A percentile compares a stretch with the other conserved stretches of the same genome.
Conservation (phyloP, 2,329 filamentous ascomycete species). For the Aspergillus alliaceus region DNA sequence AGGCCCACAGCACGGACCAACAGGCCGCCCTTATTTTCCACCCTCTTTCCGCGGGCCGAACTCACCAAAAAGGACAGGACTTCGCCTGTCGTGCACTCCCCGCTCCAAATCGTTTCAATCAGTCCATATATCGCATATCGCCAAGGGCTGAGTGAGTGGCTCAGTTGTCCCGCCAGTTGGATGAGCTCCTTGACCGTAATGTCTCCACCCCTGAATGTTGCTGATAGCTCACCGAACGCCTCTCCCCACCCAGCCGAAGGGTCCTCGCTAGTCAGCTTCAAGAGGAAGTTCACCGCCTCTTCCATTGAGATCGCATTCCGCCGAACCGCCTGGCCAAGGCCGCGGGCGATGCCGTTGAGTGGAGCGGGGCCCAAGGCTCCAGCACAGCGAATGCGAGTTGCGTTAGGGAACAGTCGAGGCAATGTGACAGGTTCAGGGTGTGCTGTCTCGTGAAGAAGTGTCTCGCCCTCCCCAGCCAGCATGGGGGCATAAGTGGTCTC, state of each 20-base stretch:
- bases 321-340: slow-evolving; percentile 15
- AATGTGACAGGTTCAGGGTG: slow-evolving; percentile 19
- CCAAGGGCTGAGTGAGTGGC: slow-evolving; percentile 11
- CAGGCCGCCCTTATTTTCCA: background rate
- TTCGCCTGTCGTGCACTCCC: slow-evolving; percentile 12
- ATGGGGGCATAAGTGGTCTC: slow-evolving; percentile 16
- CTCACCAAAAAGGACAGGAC: slow-evolving; percentile 10
- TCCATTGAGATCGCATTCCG: slow-evolving; percentile 12
- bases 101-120: slow-evolving; percentile 11
- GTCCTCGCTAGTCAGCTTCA: background rate
- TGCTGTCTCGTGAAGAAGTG: slow-evolving; percentile 16
- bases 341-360: no score
- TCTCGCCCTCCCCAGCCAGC: slow-evolving; percentile 4
- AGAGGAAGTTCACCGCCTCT: slow-evolving; percentile 12
- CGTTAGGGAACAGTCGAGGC: slow-evolving; percentile 11
- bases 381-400: slow-evolving; percentile 11
- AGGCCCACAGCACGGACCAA: slow-evolving; percentile 5
- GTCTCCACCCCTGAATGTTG: slow-evolving; percentile 6
- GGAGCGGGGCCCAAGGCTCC: no score
- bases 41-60: slow-evolving; percentile 4
- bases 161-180: slow-evolving; percentile 2
- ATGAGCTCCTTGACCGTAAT: slow-evolving; percentile 14
- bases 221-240: background rate
- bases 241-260: background rate
- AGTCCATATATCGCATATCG: slow-evolving; percentile 11